These are phyloP conservation scores for Sarocladium kiliense DNA, from an alignment of 2,329 filamentous ascomycete species.

Conservation along the genomic window DNA sequence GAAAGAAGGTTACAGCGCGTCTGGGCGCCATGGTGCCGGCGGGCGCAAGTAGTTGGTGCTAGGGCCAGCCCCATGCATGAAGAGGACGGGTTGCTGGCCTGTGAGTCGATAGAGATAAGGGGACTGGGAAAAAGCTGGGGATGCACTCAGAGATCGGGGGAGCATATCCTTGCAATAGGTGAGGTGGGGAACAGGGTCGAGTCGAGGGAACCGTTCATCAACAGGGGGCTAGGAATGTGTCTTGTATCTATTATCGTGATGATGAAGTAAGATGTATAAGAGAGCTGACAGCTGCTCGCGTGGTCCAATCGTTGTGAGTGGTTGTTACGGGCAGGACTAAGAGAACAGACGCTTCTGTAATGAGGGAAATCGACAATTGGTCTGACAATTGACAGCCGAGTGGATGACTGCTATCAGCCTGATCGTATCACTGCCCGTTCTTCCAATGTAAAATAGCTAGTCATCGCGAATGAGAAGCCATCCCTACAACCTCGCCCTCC, in stretches of 20 bases:
- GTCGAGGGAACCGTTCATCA: too few relatives aligned
- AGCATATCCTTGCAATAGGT: neutral
- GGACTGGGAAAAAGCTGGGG: neutral
- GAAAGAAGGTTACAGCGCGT: too few relatives aligned
- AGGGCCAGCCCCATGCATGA: neutral
- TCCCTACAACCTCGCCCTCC: neutral
- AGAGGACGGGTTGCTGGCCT: neutral
- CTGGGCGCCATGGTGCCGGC: neutral
- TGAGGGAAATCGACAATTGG: too few relatives aligned
- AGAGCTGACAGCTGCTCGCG: too few relatives aligned
- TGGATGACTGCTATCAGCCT: too few relatives aligned
- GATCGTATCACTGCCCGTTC: too few relatives aligned
- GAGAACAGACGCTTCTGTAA: too few relatives aligned
- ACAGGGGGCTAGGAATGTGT: too few relatives aligned
- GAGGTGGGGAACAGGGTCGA: neutral
- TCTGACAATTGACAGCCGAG: too few relatives aligned
- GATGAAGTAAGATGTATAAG: neutral
- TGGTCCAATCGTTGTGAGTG: too few relatives aligned
- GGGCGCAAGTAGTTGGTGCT: neutral
- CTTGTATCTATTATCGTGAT: neutral
- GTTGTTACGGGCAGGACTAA: too few relatives aligned
- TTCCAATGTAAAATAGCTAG: too few relatives aligned
- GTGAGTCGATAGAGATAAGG: constrained; percentile 8
- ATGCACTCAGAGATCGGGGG: neutral
- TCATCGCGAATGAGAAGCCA: neutral